Evolutionary conservation across 2,329 filamentous ascomycete genomes (phyloP).

Genomic region (Trichoderma aggressivum): DNA sequence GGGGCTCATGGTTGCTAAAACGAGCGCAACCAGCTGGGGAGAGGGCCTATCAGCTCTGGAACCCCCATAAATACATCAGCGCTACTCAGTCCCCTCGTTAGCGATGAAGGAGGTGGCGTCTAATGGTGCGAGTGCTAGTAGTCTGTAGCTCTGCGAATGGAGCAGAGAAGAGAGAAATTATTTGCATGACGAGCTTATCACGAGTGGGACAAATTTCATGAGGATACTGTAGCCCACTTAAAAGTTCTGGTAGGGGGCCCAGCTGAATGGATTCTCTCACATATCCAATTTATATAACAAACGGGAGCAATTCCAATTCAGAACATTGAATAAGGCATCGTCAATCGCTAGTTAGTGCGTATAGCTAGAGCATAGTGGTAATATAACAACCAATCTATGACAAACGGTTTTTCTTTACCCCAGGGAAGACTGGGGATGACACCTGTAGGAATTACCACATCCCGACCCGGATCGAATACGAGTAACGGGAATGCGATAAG

Average conservation of each 20-base stretch:
- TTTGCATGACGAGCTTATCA: neutral
- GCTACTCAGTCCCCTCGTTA: neutral
- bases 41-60: neutral
- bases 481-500: neutral
- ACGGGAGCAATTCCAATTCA: neutral
- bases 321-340: neutral
- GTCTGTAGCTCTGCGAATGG: neutral
- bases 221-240: neutral
- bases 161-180: neutral
- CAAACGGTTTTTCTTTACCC: neutral
- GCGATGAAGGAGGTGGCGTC: neutral
- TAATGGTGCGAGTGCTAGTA: neutral
- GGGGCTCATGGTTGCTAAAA: neutral
- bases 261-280: neutral
- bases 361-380: neutral
- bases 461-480: neutral
- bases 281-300: neutral
- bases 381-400: neutral
- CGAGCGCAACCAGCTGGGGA: neutral
- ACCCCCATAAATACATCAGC: constrained; percentile 10
- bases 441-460: neutral
- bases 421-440: neutral
- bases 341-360: neutral
- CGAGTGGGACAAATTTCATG: neutral
- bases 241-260: neutral